Evolutionary conservation across 495 filamentous ascomycete species (phyloP), one percentile per base, ranked within the genome.

Genomic region (Tuber aestivum): DNA sequence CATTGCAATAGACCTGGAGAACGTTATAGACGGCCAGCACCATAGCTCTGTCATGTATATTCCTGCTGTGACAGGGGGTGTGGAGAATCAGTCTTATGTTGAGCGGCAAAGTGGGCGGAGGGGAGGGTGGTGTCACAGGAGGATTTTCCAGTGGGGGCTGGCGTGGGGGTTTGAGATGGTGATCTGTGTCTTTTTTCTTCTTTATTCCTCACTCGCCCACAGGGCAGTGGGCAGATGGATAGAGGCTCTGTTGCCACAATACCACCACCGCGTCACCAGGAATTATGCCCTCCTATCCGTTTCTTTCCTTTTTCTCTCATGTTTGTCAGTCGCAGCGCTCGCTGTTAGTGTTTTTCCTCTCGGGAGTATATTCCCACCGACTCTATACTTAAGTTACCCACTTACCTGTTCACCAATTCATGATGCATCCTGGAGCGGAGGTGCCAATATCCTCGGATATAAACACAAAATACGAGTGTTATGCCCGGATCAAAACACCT

Each of bases 1-100:
- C n/a, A n/a, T n/a, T n/a, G n/a, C n/a, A n/a, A n/a, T n/a, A n/a
- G n/a, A n/a, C n/a, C n/a, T n/a, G n/a, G n/a, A n/a, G n/a, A n/a
- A n/a, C n/a, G n/a, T n/a, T n/a, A n/a, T n/a, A n/a, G n/a, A n/a
- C n/a, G n/a, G n/a, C n/a, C n/a, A n/a, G n/a, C n/a, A n/a, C n/a
- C n/a, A 97, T 81, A 91, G 90, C 0, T 92, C 90, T 69, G 94
- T 97, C 1, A 81, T 97, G 56, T 97, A 97, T 79, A 96, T 97
- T 74, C 94, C 94, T 0, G 89, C 92, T 12, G 94, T 91, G 69
- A 93, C 94, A 3, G 87, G 93, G 12, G 95, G 92, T 23, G 89
- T 93, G 75, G 83, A 86, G 72, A 97, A 94, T 83, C 88, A 90
- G 0, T 81, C 87, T 37, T 94, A 93, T 82, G 85, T 95, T 7